Evolutionary conservation across 192 early-diverging fungal species (phyloP), one percentile per base, ranked within the genome.

Genomic region (Haplosporangium gracile): DNA sequence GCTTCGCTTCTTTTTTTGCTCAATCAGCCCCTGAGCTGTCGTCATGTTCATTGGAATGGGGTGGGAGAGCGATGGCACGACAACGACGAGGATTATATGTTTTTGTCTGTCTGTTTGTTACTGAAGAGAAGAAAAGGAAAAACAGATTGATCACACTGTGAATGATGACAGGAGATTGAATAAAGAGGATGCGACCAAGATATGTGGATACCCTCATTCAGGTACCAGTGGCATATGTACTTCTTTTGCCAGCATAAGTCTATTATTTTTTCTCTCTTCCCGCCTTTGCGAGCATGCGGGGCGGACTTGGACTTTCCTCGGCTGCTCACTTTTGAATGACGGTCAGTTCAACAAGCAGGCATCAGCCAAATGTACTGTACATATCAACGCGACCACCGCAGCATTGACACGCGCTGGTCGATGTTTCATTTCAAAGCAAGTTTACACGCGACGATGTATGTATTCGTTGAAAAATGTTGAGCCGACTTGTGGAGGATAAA

Each of bases 391-490:
- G 60, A 65, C 60, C 26, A 16, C 29, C 26, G 26, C 29, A 65
- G 29, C 26, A 15, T 65, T 65, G 29, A 65, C 60, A 65, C 60
- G 60, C 60, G 60, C 60, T 65, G 60, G 60, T 65, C 60, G 11
- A 32, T 32, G 11, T 26, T 13, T 32, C 60, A 65, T 65, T 65
- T 65, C 3, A 65, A 65, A 65, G 60, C 60, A 29, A 65, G 60
- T 65, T 29, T 65, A 32, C 26, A 65, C 60, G 29, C 60, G n/a
- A 65, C 60, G 3, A 65, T 34, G 60, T 65, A 65, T 65, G 10
- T 34, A 11, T 55, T 20, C 16, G 7, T 10, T 26, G 57, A 26
- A 13, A 15, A 15, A 11, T 15, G 60, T 13, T 32, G 60, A 65
- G 60, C 60, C 60, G 29, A 15, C 10, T 65, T 65, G 60, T 65